Conservation (phyloP, 176 grass and related monocot genomes). For the Musa troglodytarum region DNA sequence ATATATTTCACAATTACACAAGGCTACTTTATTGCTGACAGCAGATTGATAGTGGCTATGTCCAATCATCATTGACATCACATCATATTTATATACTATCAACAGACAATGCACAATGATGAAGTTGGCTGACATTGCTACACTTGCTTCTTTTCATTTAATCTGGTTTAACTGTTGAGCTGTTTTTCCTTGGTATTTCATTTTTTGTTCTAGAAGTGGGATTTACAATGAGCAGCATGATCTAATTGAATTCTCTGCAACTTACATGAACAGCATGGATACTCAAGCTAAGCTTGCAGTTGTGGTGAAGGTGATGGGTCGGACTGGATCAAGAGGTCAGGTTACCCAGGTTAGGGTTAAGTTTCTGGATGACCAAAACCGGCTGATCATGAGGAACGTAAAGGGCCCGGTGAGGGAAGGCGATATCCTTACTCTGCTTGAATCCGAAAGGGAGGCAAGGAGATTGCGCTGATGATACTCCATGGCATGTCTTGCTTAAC, state of each 20-base stretch:
- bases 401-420: slow-evolving; percentile 4
- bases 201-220: neutral
- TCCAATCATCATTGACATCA: no score
- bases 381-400: slow-evolving; percentile 5
- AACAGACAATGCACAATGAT: no score
- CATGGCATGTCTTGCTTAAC: no score
- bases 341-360: slow-evolving; percentile 10
- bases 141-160: no score
- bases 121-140: no score
- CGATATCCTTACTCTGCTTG: slow-evolving; percentile 5
- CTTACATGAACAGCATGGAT: neutral
- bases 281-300: slow-evolving; percentile 6
- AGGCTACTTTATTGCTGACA: no score
- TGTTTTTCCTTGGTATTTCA: neutral
- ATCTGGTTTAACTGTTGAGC: no score
- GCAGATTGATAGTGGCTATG: no score
- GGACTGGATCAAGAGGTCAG: slow-evolving; percentile 11
- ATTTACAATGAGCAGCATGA: neutral
- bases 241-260: neutral
- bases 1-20: no score
- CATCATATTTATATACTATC: no score
- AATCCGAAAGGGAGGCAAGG: slow-evolving; percentile 4
- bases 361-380: slow-evolving; percentile 7
- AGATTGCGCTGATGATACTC: neutral
- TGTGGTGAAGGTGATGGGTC: slow-evolving; percentile 9